These are phyloP conservation scores for Fusarium musae DNA, from an alignment of 2,329 filamentous ascomycete genomes.

Conservation along the genomic window DNA sequence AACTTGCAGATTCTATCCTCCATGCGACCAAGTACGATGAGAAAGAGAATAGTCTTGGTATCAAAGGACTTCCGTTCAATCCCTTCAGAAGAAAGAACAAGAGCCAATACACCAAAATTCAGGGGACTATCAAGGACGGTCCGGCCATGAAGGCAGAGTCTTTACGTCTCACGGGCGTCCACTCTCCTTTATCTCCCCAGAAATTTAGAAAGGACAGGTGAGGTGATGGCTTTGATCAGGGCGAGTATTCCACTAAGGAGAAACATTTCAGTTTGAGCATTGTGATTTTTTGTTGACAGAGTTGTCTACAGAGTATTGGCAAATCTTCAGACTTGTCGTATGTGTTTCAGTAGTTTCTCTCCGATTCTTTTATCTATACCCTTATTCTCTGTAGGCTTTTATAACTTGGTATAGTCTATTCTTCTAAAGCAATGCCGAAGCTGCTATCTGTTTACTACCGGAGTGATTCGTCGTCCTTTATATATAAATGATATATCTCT, in stretches of 20 bases:
- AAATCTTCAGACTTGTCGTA: background rate
- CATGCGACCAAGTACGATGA: background rate
- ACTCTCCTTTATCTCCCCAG: conserved; percentile 20
- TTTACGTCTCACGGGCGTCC: background rate
- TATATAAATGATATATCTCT: background rate
- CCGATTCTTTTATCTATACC: background rate
- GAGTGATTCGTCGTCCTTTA: background rate
- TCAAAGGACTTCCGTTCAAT: background rate
- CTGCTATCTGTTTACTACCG: background rate
- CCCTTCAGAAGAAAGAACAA: background rate
- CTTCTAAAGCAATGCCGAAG: background rate
- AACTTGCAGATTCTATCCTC: background rate
- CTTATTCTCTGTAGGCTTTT: background rate
- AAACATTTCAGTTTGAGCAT: background rate
- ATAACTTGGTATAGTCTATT: background rate
- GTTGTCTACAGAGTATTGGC: background rate
- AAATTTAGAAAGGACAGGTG: background rate
- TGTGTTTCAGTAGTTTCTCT: background rate
- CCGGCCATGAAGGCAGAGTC: background rate
- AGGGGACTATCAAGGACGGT: background rate
- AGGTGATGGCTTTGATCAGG: background rate
- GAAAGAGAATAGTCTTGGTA: background rate
- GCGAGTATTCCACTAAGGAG: background rate
- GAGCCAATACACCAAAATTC: background rate
- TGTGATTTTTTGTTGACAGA: background rate